phyloP scores from a whole-genome alignment of 2,329 filamentous ascomycete species.

The Paraphoma chrysanthemicola region DNA sequence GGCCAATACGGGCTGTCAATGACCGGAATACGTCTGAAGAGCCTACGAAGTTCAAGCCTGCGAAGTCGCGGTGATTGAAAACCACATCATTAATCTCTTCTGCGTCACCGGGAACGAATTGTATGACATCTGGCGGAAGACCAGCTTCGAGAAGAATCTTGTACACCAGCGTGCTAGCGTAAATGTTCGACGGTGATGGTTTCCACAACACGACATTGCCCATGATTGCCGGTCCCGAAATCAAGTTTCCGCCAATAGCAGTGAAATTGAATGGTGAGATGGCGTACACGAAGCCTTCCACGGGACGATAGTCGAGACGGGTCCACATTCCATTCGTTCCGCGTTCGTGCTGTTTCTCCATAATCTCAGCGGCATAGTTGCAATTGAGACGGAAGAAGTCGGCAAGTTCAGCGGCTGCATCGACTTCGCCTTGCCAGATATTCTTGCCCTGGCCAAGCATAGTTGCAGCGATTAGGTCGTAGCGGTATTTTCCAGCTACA shows the following conservation, averaged over 20 bases:
- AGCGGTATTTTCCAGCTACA: constrained; percentile 83
- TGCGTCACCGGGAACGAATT: constrained; percentile 88
- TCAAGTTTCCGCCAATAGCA: constrained; percentile 86
- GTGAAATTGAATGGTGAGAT: constrained; percentile 97
- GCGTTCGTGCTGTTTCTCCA: constrained; percentile 82
- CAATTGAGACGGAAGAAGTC: constrained; percentile 94
- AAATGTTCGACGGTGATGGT: constrained; percentile 83
- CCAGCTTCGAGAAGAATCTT: constrained; percentile 91
- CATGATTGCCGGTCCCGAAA: constrained; percentile 81
- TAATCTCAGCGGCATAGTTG: constrained; percentile 87
- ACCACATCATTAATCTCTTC: constrained; percentile 79
- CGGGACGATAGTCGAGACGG: constrained; percentile 81
- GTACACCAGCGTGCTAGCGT: constrained; percentile 86
- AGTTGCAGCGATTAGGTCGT: constrained; percentile 92
- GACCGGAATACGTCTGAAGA: constrained; percentile 88
- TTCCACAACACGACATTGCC: constrained; percentile 97
- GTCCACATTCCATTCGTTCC: constrained; percentile 84
- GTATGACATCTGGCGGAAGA: constrained; percentile 84
- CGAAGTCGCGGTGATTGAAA: constrained; percentile 78
- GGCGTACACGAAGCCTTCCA: constrained; percentile 94
- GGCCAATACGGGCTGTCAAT: constrained; percentile 83
- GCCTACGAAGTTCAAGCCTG: constrained; percentile 91
- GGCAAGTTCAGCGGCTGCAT: constrained; percentile 85
- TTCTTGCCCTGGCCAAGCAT: constrained; percentile 98
- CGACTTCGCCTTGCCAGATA: constrained; percentile 96